Percentiles rank a stretch among this genome's conserved stretches.
Evolutionary conservation across 2,329 filamentous ascomycete species (phyloP).

Genomic region (Thyridium curvatum): DNA sequence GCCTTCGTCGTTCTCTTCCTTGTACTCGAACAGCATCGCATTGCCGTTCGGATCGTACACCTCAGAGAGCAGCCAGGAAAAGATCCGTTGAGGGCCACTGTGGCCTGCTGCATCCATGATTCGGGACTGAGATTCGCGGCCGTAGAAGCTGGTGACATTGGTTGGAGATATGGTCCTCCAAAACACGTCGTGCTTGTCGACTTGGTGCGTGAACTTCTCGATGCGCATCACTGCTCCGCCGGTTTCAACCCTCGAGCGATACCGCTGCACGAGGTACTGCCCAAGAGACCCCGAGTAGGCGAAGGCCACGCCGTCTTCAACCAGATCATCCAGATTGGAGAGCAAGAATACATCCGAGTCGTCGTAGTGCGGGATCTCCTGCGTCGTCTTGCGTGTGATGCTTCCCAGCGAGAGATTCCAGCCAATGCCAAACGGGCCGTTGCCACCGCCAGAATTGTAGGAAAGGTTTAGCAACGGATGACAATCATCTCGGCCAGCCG

Average conservation of each 20-base stretch:
- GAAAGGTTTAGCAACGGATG: constrained; percentile 7
- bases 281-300: not conserved
- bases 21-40: constrained; percentile 11
- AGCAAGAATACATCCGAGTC: constrained; percentile 17
- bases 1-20: constrained; percentile 6
- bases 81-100: constrained; percentile 8
- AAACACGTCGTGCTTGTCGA: constrained; percentile 6
- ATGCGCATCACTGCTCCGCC: constrained; percentile 8
- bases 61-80: constrained; percentile 15
- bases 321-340: constrained; percentile 17
- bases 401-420: constrained; percentile 13
- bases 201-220: constrained; percentile 7
- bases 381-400: constrained; percentile 16
- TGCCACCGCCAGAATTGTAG: constrained; percentile 19
- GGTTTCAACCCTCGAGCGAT: constrained; percentile 14
- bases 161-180: constrained; percentile 10
- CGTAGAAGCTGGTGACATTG: constrained; percentile 9
- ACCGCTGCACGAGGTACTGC: constrained; percentile 7
- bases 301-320: constrained; percentile 9
- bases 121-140: constrained; percentile 5
- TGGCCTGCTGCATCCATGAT: too few species aligned
- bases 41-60: constrained; percentile 16
- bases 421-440: constrained; percentile 20
- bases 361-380: constrained; percentile 16
- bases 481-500: constrained; percentile 3